Conservation (phyloP, 2,329 filamentous ascomycete genomes). For the Exophiala dermatitidis region DNA sequence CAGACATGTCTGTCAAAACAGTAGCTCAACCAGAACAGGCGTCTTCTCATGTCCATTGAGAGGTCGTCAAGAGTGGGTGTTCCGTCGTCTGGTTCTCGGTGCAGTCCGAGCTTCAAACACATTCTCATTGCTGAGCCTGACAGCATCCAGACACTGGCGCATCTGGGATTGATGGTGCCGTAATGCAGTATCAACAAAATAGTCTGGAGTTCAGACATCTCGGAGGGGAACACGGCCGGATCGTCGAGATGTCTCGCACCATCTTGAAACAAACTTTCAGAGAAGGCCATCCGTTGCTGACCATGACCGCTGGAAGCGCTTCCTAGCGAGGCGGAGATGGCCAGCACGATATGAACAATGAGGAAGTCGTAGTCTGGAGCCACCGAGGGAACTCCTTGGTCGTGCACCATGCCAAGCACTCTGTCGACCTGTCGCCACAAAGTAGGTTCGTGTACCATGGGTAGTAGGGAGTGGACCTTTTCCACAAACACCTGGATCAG, state of each 20-base stretch:
- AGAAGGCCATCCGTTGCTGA: conserved; percentile 24
- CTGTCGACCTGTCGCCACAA: conserved; percentile 20
- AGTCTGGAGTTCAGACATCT: conserved; percentile 9
- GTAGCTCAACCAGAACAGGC: conserved; percentile 18
- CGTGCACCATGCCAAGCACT: conserved; percentile 1
- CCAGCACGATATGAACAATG: conserved; percentile 26
- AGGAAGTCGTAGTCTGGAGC: conserved; percentile 24
- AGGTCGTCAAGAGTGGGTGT: not conserved
- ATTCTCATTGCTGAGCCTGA: conserved; percentile 13
- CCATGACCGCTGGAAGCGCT: conserved; percentile 25
- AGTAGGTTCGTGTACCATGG: conserved; percentile 19
- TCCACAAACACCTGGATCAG: conserved; percentile 26
- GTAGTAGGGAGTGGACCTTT: conserved; percentile 21
- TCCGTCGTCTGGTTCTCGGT: conserved; percentile 11
- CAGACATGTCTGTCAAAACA: conserved; percentile 16
- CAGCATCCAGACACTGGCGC: conserved; percentile 17
- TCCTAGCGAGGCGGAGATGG: conserved; percentile 26
- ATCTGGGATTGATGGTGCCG: conserved; percentile 12
- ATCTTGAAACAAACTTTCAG: conserved; percentile 25
- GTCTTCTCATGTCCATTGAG: conserved; percentile 7
- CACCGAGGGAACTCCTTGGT: not conserved
- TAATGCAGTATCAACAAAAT: conserved; percentile 16
- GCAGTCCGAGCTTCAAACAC: conserved; percentile 16
- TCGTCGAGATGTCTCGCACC: conserved; percentile 24
- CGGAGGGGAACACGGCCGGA: conserved; percentile 17